Conservation (phyloP, 441 rosid genomes). For the Bruguiera hainesii region DNA sequence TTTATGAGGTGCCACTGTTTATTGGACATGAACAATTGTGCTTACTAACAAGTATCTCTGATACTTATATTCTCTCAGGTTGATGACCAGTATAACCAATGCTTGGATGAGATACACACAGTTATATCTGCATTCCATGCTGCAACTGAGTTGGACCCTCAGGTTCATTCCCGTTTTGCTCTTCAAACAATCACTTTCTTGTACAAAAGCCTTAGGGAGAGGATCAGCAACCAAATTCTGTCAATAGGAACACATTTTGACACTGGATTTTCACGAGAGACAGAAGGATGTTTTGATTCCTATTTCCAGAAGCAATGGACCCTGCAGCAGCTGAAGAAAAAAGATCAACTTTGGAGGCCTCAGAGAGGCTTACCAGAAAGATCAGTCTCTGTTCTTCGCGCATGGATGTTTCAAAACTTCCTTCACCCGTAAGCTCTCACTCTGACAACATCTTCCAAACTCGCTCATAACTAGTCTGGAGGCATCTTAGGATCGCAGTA, state of each 20-base stretch:
- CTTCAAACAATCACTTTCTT: constrained; percentile 61
- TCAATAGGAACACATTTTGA: constrained; percentile 49
- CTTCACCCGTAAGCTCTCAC: constrained; percentile 75
- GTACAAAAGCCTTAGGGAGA: constrained; percentile 73
- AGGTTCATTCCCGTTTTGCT: constrained; percentile 68
- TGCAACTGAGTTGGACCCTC: constrained; percentile 82
- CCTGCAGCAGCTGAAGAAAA: constrained; percentile 69
- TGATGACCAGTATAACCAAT: constrained; percentile 74
- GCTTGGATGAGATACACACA: constrained; percentile 83
- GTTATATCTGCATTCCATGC: constrained; percentile 91
- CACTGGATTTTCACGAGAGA: constrained; percentile 24
- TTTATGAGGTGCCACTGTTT: too few relatives aligned
- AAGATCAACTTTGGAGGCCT: constrained; percentile 82
- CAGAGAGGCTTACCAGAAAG: constrained; percentile 88
- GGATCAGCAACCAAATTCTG: constrained; percentile 79
- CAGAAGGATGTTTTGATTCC: constrained; percentile 47
- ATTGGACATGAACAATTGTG: too few relatives aligned
- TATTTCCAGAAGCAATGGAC: constrained; percentile 68
- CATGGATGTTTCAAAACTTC: constrained; percentile 98
- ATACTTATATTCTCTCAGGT: constrained; percentile 43
- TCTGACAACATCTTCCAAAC: neutral
- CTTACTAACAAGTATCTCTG: neutral
- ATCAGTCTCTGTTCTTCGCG: constrained; percentile 74
- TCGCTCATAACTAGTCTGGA: neutral
- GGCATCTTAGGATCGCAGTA: neutral